phyloP scores from a whole-genome alignment of 2,329 filamentous ascomycete species.

The Penicillium hesseltinei region DNA sequence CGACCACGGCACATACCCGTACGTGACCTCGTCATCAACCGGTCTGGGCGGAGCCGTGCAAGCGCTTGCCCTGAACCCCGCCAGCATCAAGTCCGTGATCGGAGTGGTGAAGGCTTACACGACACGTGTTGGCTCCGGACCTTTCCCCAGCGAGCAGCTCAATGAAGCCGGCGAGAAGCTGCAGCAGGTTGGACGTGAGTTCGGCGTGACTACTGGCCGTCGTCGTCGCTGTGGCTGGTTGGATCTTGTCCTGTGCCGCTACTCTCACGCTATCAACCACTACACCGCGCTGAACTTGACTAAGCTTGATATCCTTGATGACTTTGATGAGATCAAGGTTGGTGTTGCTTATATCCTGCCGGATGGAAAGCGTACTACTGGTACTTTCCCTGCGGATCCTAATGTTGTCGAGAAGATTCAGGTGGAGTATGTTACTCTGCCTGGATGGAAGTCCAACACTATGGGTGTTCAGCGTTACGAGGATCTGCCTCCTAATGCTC shows the following conservation, averaged over 20 bases:
- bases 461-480: slow-evolving; percentile 57
- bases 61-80: slow-evolving; percentile 58
- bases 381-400: slow-evolving; percentile 59
- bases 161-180: slow-evolving; percentile 58
- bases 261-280: slow-evolving; percentile 57
- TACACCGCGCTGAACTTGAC: slow-evolving; percentile 60
- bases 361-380: slow-evolving; percentile 49
- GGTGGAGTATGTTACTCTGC: slow-evolving; percentile 59
- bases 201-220: slow-evolving; percentile 59
- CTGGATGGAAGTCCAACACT: slow-evolving; percentile 61
- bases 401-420: slow-evolving; percentile 53
- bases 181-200: slow-evolving; percentile 55
- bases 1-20: slow-evolving; percentile 54
- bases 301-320: slow-evolving; percentile 64
- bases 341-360: slow-evolving; percentile 56
- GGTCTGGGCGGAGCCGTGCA: slow-evolving; percentile 54
- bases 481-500: slow-evolving; percentile 57
- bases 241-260: slow-evolving; percentile 63
- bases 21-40: slow-evolving; percentile 49
- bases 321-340: slow-evolving; percentile 63
- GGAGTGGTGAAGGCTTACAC: slow-evolving; percentile 67
- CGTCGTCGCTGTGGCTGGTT: slow-evolving; percentile 64
- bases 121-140: slow-evolving; percentile 58
- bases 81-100: slow-evolving; percentile 57
- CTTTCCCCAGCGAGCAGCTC: slow-evolving; percentile 63